phyloP scores from a whole-genome alignment of 2,329 filamentous ascomycete genomes.

The Venturia nashicola region DNA sequence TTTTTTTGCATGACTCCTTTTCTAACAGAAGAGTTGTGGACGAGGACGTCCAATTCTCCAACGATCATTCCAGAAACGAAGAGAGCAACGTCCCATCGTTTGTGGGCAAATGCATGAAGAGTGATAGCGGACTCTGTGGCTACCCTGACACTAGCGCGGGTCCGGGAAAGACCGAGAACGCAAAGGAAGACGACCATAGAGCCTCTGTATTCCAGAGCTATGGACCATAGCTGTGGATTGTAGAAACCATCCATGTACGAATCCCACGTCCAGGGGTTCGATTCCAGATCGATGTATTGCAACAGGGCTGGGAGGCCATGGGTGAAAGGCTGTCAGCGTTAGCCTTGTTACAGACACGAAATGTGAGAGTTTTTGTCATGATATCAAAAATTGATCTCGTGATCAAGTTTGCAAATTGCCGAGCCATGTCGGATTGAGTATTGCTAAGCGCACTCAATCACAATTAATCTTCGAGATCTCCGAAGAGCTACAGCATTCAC shows the following conservation, averaged over 20 bases:
- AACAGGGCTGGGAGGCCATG: background rate
- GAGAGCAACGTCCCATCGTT: slow-evolving; percentile 4
- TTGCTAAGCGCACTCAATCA: background rate
- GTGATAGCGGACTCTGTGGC: background rate
- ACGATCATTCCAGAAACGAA: slow-evolving; percentile 6
- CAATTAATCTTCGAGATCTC: background rate
- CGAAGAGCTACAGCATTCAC: background rate
- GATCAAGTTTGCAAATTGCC: too few relatives aligned
- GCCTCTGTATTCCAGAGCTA: slow-evolving; percentile 47
- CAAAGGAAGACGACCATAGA: slow-evolving; percentile 46
- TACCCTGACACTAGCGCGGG: background rate
- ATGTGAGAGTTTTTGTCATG: too few relatives aligned
- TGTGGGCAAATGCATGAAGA: background rate
- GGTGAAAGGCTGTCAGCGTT: background rate
- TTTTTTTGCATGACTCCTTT: background rate
- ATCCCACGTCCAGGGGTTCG: slow-evolving; percentile 1
- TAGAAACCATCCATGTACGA: background rate
- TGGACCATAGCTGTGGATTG: slow-evolving; percentile 40
- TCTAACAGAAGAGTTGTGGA: background rate
- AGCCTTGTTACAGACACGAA: background rate
- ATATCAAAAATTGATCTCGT: too few relatives aligned
- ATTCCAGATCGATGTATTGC: slow-evolving; percentile 1
- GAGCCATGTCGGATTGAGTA: too few relatives aligned
- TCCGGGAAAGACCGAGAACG: slow-evolving; percentile 31
- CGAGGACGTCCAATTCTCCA: background rate